phyloP scores from a whole-genome alignment of 768 basidiomycete genomes.

The Panus rudis region DNA sequence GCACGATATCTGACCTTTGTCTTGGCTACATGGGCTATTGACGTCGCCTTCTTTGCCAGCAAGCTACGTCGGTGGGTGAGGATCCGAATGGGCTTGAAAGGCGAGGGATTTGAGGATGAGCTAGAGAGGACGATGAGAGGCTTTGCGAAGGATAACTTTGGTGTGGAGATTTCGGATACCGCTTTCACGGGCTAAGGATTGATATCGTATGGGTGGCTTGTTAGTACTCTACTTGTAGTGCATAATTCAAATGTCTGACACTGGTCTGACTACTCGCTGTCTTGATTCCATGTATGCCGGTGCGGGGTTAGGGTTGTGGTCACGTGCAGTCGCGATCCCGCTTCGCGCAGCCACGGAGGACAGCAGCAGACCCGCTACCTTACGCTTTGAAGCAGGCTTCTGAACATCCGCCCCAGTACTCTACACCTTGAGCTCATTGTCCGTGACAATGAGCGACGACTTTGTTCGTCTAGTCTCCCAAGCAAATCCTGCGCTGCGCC shows the following conservation, averaged over 20 bases:
- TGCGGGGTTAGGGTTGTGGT: no score
- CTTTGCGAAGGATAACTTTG: conserved; percentile 74
- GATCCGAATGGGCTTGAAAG: conserved; percentile 34
- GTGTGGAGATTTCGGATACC: conserved; percentile 53
- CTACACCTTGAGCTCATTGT: no score
- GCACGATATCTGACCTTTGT: conserved; percentile 59
- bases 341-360: no score
- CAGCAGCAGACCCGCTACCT: no score
- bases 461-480: conserved; percentile 67
- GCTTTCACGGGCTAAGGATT: conserved; percentile 20
- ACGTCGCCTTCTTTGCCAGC: conserved; percentile 63
- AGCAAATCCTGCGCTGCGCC: conserved; percentile 57
- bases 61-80: conserved; percentile 42
- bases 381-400: no score
- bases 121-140: conserved; percentile 67
- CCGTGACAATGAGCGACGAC: conserved; percentile 55
- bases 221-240: no score
- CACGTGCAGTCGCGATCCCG: no score
- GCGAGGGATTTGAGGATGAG: conserved; percentile 70
- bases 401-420: no score
- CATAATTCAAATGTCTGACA: no score
- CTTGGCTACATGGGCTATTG: conserved; percentile 57
- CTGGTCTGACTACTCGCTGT: no score
- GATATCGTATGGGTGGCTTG: no score
- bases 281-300: no score